Conservation (phyloP, 306 rosid genomes). For the Corylus heterophylla region DNA sequence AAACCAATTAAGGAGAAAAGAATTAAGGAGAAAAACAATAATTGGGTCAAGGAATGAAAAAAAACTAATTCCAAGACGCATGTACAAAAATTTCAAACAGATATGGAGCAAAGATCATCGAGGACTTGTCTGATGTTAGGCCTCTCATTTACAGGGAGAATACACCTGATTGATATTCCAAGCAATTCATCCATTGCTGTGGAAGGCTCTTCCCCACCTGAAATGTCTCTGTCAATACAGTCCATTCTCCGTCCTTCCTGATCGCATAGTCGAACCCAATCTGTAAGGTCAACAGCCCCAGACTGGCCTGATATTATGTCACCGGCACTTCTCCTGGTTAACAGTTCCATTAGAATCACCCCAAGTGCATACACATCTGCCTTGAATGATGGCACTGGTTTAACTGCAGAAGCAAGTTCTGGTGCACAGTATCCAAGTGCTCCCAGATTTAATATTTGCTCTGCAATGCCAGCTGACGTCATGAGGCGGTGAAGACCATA, state of each 20-base stretch:
- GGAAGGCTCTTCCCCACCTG: slow-evolving; percentile 78
- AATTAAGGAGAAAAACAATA: slow-evolving; percentile 45
- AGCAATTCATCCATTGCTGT: slow-evolving; percentile 83
- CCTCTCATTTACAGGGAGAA: slow-evolving; percentile 98
- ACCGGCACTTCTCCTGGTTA: slow-evolving; percentile 94
- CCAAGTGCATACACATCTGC: slow-evolving; percentile 95
- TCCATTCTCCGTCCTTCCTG: slow-evolving; percentile 94
- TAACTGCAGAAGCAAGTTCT: slow-evolving; percentile 71
- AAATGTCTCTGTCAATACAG: slow-evolving; percentile 90
- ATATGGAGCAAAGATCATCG: slow-evolving; percentile 77
- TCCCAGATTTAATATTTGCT: slow-evolving; percentile 90
- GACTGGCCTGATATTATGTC: slow-evolving; percentile 96
- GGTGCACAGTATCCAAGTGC: slow-evolving; percentile 97
- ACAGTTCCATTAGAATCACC: slow-evolving; percentile 86
- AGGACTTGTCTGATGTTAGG: slow-evolving; percentile 98
- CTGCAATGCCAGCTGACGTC: slow-evolving; percentile 85
- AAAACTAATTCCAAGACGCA: slow-evolving; percentile 79
- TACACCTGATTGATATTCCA: slow-evolving; percentile 82
- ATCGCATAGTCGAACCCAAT: slow-evolving; percentile 96
- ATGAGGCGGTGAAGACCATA: slow-evolving; percentile 90
- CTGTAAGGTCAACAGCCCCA: slow-evolving; percentile 95
- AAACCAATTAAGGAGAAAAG: slow-evolving; percentile 58
- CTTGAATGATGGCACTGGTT: slow-evolving; percentile 82
- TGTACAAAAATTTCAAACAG: slow-evolving; percentile 74
- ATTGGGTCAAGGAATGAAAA: slow-evolving; percentile 76